These are phyloP conservation scores for Aspergillus sclerotialis DNA, from an alignment of 2,329 filamentous ascomycete genomes.

Conservation along the genomic window DNA sequence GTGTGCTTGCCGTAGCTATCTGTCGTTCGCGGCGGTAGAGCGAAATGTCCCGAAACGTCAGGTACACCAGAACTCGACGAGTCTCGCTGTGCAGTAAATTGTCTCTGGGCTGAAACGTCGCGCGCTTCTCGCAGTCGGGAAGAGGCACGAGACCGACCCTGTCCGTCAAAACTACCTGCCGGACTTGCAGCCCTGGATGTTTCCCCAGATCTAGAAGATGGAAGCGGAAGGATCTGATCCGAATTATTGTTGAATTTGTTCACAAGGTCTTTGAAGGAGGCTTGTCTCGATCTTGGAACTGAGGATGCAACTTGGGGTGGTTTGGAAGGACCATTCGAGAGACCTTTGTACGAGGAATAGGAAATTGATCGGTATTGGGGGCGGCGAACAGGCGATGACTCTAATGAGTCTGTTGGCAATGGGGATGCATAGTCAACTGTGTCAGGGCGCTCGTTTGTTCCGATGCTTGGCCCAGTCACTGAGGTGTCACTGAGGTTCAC, in stretches of 20 bases:
- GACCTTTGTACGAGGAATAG: conserved; percentile 17
- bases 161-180: conserved; percentile 17
- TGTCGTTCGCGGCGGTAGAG: conserved; percentile 5
- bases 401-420: conserved; percentile 19
- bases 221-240: conserved; percentile 38
- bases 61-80: conserved; percentile 8
- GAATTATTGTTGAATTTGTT: conserved; percentile 67
- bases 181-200: conserved; percentile 33
- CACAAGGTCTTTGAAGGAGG: conserved; percentile 75
- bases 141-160: conserved; percentile 22
- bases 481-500: conserved; percentile 1
- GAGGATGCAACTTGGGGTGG: conserved; percentile 10
- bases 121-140: conserved; percentile 16
- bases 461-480: neutral
- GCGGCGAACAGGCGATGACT: conserved; percentile 14
- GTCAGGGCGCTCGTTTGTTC: conserved; percentile 1
- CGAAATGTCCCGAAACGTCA: conserved; percentile 3
- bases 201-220: conserved; percentile 25
- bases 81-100: conserved; percentile 12
- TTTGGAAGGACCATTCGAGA: conserved; percentile 12
- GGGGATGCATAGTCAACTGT: conserved; percentile 12
- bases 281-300: conserved; percentile 38
- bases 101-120: conserved; percentile 9
- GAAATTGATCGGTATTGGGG: conserved; percentile 25
- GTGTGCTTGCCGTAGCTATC: conserved; percentile 3